Evolutionary conservation across 2,329 filamentous ascomycete genomes (phyloP).

Genomic region (Neonectria faginata): DNA sequence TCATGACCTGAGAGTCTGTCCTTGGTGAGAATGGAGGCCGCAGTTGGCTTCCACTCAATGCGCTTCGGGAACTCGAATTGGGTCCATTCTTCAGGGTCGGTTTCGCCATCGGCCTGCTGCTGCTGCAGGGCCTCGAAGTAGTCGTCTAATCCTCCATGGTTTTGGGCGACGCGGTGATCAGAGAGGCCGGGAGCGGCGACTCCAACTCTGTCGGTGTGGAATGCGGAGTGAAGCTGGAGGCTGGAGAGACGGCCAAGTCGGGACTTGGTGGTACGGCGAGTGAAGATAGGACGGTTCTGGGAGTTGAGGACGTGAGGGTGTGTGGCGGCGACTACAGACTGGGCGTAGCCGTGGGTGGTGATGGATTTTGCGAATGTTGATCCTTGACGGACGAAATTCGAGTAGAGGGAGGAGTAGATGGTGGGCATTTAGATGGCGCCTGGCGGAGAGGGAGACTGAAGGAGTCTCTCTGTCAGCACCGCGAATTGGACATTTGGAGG

Average conservation of each 20-base stretch:
- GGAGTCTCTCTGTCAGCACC: slow-evolving; percentile 41
- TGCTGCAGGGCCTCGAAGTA: slow-evolving; percentile 93
- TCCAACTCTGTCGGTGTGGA: slow-evolving; percentile 70
- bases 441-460: slow-evolving; percentile 66
- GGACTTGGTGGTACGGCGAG: slow-evolving; percentile 64
- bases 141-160: slow-evolving; percentile 80
- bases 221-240: slow-evolving; percentile 79
- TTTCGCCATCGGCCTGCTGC: slow-evolving; percentile 71
- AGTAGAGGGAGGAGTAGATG: slow-evolving; percentile 75
- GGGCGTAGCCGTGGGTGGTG: slow-evolving; percentile 96
- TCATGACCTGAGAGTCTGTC: slow-evolving; percentile 61
- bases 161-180: slow-evolving; percentile 67
- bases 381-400: slow-evolving; percentile 95
- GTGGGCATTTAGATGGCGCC: slow-evolving; percentile 90
- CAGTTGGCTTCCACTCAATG: slow-evolving; percentile 85
- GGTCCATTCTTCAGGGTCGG: slow-evolving; percentile 89
- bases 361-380: slow-evolving; percentile 87
- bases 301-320: slow-evolving; percentile 82
- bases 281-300: slow-evolving; percentile 74
- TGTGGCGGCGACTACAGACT: slow-evolving; percentile 95
- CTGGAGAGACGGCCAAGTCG: slow-evolving; percentile 66
- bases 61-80: slow-evolving; percentile 90
- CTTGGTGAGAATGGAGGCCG: slow-evolving; percentile 68
- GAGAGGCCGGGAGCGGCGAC: slow-evolving; percentile 59
- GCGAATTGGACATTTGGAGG: slow-evolving; percentile 12